These are phyloP conservation scores for Chamaenerion angustifolium DNA, from an alignment of 345 rosid genomes.

Conservation along the genomic window DNA sequence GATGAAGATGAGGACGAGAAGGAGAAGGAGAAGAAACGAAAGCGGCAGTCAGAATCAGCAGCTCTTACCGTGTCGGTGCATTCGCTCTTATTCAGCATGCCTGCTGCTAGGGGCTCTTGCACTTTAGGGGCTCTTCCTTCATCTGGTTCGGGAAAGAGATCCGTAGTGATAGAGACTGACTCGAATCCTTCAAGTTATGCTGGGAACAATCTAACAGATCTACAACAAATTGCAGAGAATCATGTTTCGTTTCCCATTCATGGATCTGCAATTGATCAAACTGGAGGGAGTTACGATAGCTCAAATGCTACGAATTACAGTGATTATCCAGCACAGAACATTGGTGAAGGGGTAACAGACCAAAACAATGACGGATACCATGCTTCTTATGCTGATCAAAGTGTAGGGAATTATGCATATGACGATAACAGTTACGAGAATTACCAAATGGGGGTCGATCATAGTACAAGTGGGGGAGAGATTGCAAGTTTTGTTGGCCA, in stretches of 20 bases:
- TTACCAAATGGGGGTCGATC: slow-evolving; percentile 6
- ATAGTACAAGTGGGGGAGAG: slow-evolving; percentile 4
- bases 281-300: slow-evolving; percentile 5
- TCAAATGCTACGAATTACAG: neutral
- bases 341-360: neutral
- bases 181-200: slow-evolving; percentile 14
- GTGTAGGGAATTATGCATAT: slow-evolving; percentile 22
- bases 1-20: slow-evolving; percentile 38
- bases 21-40: slow-evolving; percentile 30
- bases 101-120: slow-evolving; percentile 57
- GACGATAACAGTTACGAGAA: slow-evolving; percentile 18
- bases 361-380: slow-evolving; percentile 3
- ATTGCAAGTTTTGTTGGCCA: neutral
- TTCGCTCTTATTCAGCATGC: slow-evolving; percentile 65
- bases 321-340: neutral
- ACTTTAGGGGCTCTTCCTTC: slow-evolving; percentile 49
- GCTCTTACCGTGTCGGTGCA: slow-evolving; percentile 31
- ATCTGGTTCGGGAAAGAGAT: slow-evolving; percentile 52
- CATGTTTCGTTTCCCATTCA: slow-evolving; percentile 17
- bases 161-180: slow-evolving; percentile 34
- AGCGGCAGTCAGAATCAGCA: slow-evolving; percentile 17
- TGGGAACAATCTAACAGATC: slow-evolving; percentile 8
- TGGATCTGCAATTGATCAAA: slow-evolving; percentile 13
- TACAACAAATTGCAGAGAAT: slow-evolving; percentile 7
- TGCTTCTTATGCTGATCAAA: slow-evolving; percentile 15